Evolutionary conservation across 352 stramenopile genomes (phyloP), one percentile per base, ranked within the genome.

Genomic region (Globisporangium alternatum): DNA sequence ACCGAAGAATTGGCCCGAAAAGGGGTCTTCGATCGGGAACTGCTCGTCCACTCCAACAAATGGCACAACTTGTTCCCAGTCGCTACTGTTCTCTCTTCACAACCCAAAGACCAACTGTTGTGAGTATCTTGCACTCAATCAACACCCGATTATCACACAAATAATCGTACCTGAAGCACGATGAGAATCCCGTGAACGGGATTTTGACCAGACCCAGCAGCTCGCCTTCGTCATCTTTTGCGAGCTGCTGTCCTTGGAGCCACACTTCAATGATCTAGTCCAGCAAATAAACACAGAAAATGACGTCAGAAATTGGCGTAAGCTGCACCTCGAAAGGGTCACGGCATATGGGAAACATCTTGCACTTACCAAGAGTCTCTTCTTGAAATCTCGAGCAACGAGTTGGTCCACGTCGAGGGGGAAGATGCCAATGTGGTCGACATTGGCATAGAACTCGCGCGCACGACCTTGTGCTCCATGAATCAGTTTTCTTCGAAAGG

Each of bases 181-280:
- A 19, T 1, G 56, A 30, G 21, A 85, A 70, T 10, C 58, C 39
- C 22, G 25, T 45, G 0, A 83, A 60, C 2, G 67, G 62, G 10
- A 83, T 21, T 49, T 81, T 85, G 4, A 66, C 62, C 39, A 85
- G 49, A 5, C 77, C 77, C 28, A 83, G 37, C 25, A 85, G 67
- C 15, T 41, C 68, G 10, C 41, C 55, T 1, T 80, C 63, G 1
- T 53, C 28, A 8, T 56, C 33, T 4, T 57, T 61, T 17, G 33
- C 17, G 2, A n/a, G 41, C 25, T 75, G 15, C 5, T 59, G 30
- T 12, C 10, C 35, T 30, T 80, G 37, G 19, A 72, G 17, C 77
- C 77, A 85, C 0, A 72, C 53, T 70, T 85, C 77, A 5, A 83
- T 19, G 15, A 85, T 80, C 77, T 85, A 45, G n/a, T 7, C 21